Evolutionary conservation across 352 stramenopile species (phyloP).

Genomic region (Phytophthora melonis): DNA sequence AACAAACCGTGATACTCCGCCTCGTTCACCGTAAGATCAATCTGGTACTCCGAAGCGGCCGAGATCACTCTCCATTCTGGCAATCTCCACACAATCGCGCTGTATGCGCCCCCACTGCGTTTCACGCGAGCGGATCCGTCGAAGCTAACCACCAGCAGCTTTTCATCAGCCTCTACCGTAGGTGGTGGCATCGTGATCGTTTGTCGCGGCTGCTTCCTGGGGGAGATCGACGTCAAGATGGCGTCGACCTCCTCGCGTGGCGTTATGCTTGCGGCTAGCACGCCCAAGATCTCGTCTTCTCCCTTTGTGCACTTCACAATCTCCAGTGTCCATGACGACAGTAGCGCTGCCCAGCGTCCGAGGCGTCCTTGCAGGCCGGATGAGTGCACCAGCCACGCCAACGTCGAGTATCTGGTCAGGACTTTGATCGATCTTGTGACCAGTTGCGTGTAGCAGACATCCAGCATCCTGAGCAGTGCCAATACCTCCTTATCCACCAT

Average conservation of each 20-base stretch:
- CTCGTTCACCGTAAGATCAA: no score
- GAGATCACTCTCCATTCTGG: no score
- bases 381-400: slow-evolving; percentile 16
- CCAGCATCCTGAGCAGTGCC: neutral
- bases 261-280: neutral
- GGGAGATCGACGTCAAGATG: neutral
- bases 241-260: neutral
- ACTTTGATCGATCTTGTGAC: neutral
- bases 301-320: slow-evolving; percentile 13
- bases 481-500: no score
- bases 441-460: slow-evolving; percentile 14
- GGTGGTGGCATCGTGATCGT: slow-evolving; percentile 1
- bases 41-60: no score
- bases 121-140: no score
- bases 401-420: slow-evolving; percentile 3
- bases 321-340: slow-evolving; percentile 3
- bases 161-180: neutral
- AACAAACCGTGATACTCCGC: no score
- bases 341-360: neutral
- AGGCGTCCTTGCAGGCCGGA: neutral
- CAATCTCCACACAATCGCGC: no score
- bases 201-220: slow-evolving; percentile 3
- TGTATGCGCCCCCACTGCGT: no score
- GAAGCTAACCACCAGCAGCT: neutral
- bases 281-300: slow-evolving; percentile 5